Evolutionary conservation across 202 grass and related monocot species (phyloP).

Genomic region (Saccharum hybrid): DNA sequence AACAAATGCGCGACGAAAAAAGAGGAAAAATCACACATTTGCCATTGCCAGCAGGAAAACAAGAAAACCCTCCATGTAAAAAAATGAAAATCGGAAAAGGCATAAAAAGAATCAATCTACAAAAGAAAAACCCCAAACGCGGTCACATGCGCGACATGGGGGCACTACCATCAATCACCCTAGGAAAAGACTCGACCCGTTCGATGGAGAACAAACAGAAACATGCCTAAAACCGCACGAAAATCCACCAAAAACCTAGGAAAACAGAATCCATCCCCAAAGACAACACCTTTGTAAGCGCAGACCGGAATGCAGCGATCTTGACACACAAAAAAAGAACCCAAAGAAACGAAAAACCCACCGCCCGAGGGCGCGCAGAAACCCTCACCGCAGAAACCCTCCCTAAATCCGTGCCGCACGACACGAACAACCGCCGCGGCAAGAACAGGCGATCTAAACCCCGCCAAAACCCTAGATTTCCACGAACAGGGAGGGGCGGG

Average conservation of each 20-base stretch:
- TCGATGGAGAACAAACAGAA: not conserved
- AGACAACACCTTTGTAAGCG: not conserved
- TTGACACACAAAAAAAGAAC: not conserved
- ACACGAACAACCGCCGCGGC: not conserved
- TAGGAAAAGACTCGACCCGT: not conserved
- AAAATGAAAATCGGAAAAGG: not conserved
- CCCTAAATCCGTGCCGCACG: not conserved
- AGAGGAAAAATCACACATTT: not conserved
- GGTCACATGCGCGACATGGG: not conserved
- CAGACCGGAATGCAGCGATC: conserved; percentile 43
- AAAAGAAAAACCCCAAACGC: not conserved
- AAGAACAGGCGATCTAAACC: not conserved
- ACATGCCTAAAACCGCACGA: not conserved
- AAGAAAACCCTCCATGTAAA: not conserved
- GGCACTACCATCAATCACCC: not conserved
- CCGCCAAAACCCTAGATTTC: conserved; percentile 52
- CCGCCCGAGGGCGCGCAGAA: not conserved
- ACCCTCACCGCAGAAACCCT: no score
- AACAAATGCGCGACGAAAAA: not conserved
- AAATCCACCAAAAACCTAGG: conserved; percentile 6
- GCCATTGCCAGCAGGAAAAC: not conserved
- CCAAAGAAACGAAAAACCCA: not conserved
- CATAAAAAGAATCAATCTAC: not conserved
- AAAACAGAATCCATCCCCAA: not conserved
- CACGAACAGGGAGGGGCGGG: not conserved